Conservation (phyloP, 2,329 filamentous ascomycete genomes). For the Aspergillus pseudoviridinutans region DNA sequence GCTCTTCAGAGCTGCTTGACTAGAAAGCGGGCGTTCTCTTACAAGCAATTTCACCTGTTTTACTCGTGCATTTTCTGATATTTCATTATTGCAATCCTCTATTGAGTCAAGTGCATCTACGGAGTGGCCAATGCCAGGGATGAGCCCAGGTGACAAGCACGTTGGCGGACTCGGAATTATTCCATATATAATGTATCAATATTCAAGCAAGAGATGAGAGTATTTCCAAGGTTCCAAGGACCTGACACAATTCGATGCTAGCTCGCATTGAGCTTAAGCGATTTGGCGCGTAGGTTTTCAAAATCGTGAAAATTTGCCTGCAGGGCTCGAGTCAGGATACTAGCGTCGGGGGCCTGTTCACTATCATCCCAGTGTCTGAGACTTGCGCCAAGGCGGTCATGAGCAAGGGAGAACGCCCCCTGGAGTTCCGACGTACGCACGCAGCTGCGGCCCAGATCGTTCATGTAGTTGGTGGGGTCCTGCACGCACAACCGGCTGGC, state of each 20-base stretch:
- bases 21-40: slow-evolving; percentile 1
- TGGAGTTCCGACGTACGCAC: slow-evolving; percentile 50
- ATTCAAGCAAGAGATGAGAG: slow-evolving; percentile 7
- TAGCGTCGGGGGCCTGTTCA: neutral
- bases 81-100: neutral
- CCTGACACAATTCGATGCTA: neutral
- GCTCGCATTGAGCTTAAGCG: slow-evolving; percentile 1
- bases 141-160: neutral
- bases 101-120: neutral
- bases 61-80: neutral
- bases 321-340: slow-evolving; percentile 24
- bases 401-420: slow-evolving; percentile 34
- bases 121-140: neutral
- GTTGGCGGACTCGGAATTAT: neutral
- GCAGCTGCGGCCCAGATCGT: slow-evolving; percentile 53
- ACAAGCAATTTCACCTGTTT: neutral
- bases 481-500: slow-evolving; percentile 51
- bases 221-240: neutral
- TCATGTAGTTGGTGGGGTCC: slow-evolving; percentile 56
- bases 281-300: slow-evolving; percentile 12
- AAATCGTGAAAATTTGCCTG: slow-evolving; percentile 29
- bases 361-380: slow-evolving; percentile 23
- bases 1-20: slow-evolving; percentile 4
- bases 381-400: slow-evolving; percentile 21
- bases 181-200: neutral